Evolutionary conservation across 2,329 filamentous ascomycete genomes (phyloP).

Genomic region (Monosporascus sp.): DNA sequence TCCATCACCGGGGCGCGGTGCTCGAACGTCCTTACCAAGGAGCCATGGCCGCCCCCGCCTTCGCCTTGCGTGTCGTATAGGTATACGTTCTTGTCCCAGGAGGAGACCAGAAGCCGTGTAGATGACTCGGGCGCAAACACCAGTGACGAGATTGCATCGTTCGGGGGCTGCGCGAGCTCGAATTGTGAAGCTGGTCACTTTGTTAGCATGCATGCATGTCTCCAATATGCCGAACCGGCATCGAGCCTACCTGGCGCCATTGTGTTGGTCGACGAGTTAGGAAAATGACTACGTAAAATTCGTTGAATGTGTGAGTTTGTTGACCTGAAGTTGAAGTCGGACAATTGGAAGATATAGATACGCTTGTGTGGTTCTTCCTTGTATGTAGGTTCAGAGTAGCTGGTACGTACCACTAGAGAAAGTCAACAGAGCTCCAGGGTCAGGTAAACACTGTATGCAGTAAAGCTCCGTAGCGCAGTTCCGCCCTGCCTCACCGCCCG

Average conservation of each 20-base stretch:
- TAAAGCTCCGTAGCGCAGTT: background rate
- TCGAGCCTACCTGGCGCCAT: conserved; percentile 20
- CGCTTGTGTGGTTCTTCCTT: too few species aligned
- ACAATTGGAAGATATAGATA: too few species aligned
- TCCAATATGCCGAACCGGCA: too few species aligned
- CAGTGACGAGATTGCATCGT: conserved; percentile 81
- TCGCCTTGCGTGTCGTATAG: conserved; percentile 68
- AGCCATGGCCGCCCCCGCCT: conserved; percentile 48
- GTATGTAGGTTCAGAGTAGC: too few species aligned
- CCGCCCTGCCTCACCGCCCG: background rate
- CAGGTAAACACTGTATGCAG: too few species aligned
- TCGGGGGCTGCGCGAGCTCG: conserved; percentile 74
- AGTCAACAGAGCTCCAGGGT: too few species aligned
- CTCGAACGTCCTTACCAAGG: conserved; percentile 67
- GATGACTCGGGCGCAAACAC: conserved; percentile 76
- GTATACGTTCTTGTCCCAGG: conserved; percentile 91
- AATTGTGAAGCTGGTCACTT: conserved; percentile 61
- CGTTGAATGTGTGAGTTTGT: too few species aligned
- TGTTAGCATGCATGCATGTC: too few species aligned
- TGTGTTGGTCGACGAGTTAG: background rate
- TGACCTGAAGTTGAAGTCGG: too few species aligned
- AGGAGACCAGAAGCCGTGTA: conserved; percentile 77
- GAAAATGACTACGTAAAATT: too few species aligned
- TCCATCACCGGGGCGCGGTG: conserved; percentile 84
- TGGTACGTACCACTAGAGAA: too few species aligned